A percentile compares a stretch with the other conserved stretches of the same genome.
Evolutionary conservation across 805 yeast species (phyloP).

Genomic region (Clavispora fructus): DNA sequence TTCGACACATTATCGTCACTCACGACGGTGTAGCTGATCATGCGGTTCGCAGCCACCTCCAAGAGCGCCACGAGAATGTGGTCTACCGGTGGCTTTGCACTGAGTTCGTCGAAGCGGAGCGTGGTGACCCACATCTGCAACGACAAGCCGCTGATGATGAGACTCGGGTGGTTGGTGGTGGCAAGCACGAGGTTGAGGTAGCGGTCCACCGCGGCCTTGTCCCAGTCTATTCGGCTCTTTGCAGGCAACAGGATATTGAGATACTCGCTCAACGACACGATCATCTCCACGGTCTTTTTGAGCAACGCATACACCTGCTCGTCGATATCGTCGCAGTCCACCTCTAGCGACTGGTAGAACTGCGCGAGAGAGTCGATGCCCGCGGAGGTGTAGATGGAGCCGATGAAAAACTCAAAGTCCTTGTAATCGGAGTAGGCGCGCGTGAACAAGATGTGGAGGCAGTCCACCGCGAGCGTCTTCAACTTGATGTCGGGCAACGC

Average conservation of each 20-base stretch:
- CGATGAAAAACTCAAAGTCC: conserved; percentile 76
- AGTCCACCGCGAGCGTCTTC: conserved; percentile 81
- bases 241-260: conserved; percentile 44
- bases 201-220: conserved; percentile 55
- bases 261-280: conserved; percentile 79
- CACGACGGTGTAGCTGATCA: conserved; percentile 65
- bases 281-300: conserved; percentile 90
- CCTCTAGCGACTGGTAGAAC: conserved; percentile 57
- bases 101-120: conserved; percentile 71
- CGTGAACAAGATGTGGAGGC: conserved; percentile 83
- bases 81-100: conserved; percentile 51
- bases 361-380: conserved; percentile 67
- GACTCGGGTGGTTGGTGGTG: conserved; percentile 78
- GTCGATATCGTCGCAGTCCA: conserved; percentile 67
- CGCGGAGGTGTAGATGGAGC: conserved; percentile 65
- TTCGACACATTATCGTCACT: conserved; percentile 62
- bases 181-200: conserved; percentile 72
- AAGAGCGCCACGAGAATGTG: conserved; percentile 61
- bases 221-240: conserved; percentile 42
- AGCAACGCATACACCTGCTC: conserved; percentile 75
- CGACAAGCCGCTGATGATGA: conserved; percentile 86
- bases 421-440: conserved; percentile 59
- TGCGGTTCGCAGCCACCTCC: conserved; percentile 71
- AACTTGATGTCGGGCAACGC: conserved; percentile 58
- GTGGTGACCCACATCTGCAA: conserved; percentile 93